Percentiles rank a stretch among this genome's conserved stretches.
Evolutionary conservation across 2,329 filamentous ascomycete genomes (phyloP).

Genomic region (Penicillium paneum): DNA sequence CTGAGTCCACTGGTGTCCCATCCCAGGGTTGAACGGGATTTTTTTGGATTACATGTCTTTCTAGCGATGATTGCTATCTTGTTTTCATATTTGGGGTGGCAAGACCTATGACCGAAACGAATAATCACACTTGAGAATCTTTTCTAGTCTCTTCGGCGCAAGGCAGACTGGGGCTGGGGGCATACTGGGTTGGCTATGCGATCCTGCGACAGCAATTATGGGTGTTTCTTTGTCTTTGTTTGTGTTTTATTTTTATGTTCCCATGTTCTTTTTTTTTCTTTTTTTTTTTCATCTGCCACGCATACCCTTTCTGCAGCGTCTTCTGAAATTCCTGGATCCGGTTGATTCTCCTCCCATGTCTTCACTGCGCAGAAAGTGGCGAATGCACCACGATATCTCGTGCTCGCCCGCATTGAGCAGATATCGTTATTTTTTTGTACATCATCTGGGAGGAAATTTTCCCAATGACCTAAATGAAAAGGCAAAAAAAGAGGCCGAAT

Average conservation of each 20-base stretch:
- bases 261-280: slow-evolving; percentile 11
- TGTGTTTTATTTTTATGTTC: slow-evolving; percentile 2
- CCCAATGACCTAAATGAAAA: slow-evolving; percentile 18
- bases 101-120: slow-evolving; percentile 26
- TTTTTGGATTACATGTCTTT: slow-evolving; percentile 14
- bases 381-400: not conserved
- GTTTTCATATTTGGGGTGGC: slow-evolving; percentile 22
- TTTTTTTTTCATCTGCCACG: slow-evolving; percentile 10
- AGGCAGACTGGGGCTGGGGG: slow-evolving; percentile 23
- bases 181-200: slow-evolving; percentile 24
- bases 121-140: slow-evolving; percentile 22
- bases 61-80: slow-evolving; percentile 22
- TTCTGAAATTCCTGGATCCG: slow-evolving; percentile 17
- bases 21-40: slow-evolving; percentile 27
- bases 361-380: slow-evolving; percentile 6
- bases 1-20: slow-evolving; percentile 40
- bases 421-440: slow-evolving; percentile 12
- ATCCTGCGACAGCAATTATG: slow-evolving; percentile 21
- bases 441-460: slow-evolving; percentile 13
- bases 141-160: slow-evolving; percentile 25
- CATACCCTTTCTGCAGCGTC: slow-evolving; percentile 24
- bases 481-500: slow-evolving; percentile 22
- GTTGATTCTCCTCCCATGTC: slow-evolving; percentile 12
- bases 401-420: slow-evolving; percentile 1
- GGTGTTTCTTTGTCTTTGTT: slow-evolving; percentile 20